phyloP scores from a whole-genome alignment of 2,329 filamentous ascomycete genomes.

The Colletotrichum endophyticum region DNA sequence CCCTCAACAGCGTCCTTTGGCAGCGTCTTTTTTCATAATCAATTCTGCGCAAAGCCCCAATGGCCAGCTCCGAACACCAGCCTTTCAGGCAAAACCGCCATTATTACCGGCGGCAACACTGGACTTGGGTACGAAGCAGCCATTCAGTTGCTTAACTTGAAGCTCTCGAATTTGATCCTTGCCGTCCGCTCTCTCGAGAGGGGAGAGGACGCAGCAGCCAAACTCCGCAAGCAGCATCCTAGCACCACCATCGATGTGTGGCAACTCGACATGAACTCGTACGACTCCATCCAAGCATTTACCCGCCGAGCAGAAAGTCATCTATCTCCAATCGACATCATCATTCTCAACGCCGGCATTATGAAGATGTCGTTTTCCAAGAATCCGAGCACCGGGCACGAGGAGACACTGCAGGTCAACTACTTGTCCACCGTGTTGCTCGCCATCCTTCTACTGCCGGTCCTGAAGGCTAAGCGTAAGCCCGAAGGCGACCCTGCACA shows the following conservation, averaged over 20 bases:
- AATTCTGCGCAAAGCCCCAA: background rate
- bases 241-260: conserved; percentile 49
- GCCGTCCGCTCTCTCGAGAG: conserved; percentile 47
- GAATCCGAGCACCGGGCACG: conserved; percentile 37
- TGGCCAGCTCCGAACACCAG: conserved; percentile 20
- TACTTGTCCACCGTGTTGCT: conserved; percentile 40
- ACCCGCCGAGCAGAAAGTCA: conserved; percentile 37
- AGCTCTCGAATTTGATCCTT: conserved; percentile 48
- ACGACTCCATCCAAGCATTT: conserved; percentile 49
- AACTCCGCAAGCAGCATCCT: conserved; percentile 32
- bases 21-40: background rate
- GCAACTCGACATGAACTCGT: conserved; percentile 52
- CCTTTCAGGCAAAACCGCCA: conserved; percentile 42
- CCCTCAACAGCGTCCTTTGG: background rate
- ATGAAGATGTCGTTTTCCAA: conserved; percentile 25
- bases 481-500: background rate
- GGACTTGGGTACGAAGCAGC: conserved; percentile 53
- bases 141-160: conserved; percentile 41
- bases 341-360: conserved; percentile 50
- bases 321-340: conserved; percentile 45
- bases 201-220: conserved; percentile 44
- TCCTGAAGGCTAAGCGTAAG: conserved; percentile 29
- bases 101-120: conserved; percentile 54
- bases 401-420: conserved; percentile 45
- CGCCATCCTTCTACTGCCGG: conserved; percentile 35